These are phyloP conservation scores for Schwanniomyces yamadae DNA, from an alignment of 805 yeast species.

Conservation along the genomic window DNA sequence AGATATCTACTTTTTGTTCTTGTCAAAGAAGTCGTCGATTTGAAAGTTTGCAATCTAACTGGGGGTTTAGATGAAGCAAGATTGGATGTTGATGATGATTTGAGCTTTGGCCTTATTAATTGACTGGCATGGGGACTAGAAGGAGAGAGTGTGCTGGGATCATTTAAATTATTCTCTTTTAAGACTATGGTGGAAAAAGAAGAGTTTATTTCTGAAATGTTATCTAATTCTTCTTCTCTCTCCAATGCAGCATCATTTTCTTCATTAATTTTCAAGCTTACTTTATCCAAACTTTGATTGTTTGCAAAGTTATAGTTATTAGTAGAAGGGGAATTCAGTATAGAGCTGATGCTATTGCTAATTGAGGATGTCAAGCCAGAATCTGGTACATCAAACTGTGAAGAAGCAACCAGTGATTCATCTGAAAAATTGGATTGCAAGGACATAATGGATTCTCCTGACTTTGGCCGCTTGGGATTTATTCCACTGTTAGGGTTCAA, in stretches of 20 bases:
- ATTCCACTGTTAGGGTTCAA: background rate
- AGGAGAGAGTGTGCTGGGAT: constrained; percentile 1
- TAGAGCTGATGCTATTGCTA: constrained; percentile 22
- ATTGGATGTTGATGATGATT: constrained; percentile 13
- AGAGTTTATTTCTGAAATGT: constrained; percentile 10
- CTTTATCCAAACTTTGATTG: background rate
- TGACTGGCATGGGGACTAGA: background rate
- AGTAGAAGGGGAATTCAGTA: constrained; percentile 16
- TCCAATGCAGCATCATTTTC: constrained; percentile 4
- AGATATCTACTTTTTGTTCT: constrained; percentile 36
- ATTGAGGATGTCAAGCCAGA: constrained; percentile 41
- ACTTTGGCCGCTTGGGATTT: constrained; percentile 22
- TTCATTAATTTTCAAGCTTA: constrained; percentile 5
- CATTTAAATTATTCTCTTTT: constrained; percentile 3
- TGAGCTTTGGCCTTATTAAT: constrained; percentile 5
- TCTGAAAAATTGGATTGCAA: constrained; percentile 34
- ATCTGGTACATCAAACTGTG: constrained; percentile 34
- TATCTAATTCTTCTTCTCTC: constrained; percentile 7
- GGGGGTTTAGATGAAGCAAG: constrained; percentile 6
- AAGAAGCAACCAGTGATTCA: constrained; percentile 32
- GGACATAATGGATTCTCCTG: constrained; percentile 34
- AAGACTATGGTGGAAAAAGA: constrained; percentile 21
- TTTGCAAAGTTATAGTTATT: constrained; percentile 10
- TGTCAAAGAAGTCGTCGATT: constrained; percentile 18
- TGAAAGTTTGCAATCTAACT: constrained; percentile 4